Evolutionary conservation across 2,329 filamentous ascomycete species (phyloP), one percentile per base, ranked within the genome.

Genomic region (Seiridium cupressi): DNA sequence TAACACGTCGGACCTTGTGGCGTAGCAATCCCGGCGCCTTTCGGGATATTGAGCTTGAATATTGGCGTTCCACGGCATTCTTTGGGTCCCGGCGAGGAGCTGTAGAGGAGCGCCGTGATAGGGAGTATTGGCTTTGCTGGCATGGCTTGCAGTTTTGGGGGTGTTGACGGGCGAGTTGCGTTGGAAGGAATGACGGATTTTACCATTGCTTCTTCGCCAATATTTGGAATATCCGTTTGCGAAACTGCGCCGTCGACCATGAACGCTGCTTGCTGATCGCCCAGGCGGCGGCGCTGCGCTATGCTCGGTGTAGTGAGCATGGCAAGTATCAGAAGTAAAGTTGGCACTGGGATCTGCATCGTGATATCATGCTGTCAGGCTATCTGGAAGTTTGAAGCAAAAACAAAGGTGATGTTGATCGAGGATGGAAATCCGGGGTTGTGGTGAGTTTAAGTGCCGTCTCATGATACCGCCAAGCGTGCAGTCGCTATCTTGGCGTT

Each of bases 51-150:
- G 44, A 77, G 61, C 3, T 59, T 59, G 31, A 70, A 59, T 9
- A 75, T 62, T 8, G 66, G 63, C 35, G 56, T 60, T 9, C 75
- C 75, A 46, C 74, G 73, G 55, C 75, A 77, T 44, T 66, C 59
- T 44, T 73, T 74, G 3, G 74, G 72, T 0, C 75, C 74, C 8
- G 73, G 74, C 11, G 71, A 62, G 11, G 72, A 69, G 36, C 70
- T 71, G 66, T 73, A 77, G 55, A 85, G 76, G 3, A 77, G 78
- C 40, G 82, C 74, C 0, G 76, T 77, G 65, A 83, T 82, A 36
- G 78, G 76, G 26, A 85, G 73, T 32, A 76, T 70, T 1, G 76
- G 73, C 26, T 68, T 66, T 3, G 55, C 44, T 56, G 63, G 57
- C 9, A 40, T 34, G 44, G 44, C 13, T 48, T 34, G 74, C 76